Evolutionary conservation across 1,139 yeast genomes (phyloP), one percentile per base, ranked within the genome.

Genomic region (Candida pseudocylindracea): DNA sequence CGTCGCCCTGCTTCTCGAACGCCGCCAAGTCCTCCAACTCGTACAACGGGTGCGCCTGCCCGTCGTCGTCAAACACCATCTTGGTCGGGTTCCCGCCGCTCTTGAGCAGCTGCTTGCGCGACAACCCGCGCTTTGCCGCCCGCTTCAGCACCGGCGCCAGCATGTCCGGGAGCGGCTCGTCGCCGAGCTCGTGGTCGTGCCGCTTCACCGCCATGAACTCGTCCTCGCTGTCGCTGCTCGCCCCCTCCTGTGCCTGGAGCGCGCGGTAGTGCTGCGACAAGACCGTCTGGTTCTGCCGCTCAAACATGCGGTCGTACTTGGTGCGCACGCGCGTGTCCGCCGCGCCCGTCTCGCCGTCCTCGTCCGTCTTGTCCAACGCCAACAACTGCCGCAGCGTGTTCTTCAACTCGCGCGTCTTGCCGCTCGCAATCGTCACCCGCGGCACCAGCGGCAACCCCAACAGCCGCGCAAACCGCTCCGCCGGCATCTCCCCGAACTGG

Each of bases 371-470:
- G 3, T 69, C 53, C 37, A 79, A 54, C 2, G 62, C 60, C 33
- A 66, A 45, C 38, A 88, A 54, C 42, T 69, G 68, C 45, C 94
- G 67, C 1, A 93, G 73, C 27, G 74, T 70, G 48, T 88, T 88
- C 54, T 88, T 88, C 55, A 68, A 57, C 39, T 75, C 91, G 50
- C 78, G 81, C 28, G 42, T 53, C 33, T 67, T 70, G 36, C 67
- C 65, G 24, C 69, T 68, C 42, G 61, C 53, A 36, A 85, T 66
- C 50, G 81, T 83, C 42, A 88, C 74, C 44, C 78, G 74, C 30
- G 99, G 99, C 2, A 94, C 94, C 36, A 96, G 94, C 0, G 96
- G 94, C 34, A 88, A 63, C 7, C 99, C 99, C 33, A 85, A 53
- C 10, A 93, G 78, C 36, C 69, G 67, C 2, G 99, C 96, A 53